Conservation (phyloP, 2,329 filamentous ascomycete species). For the Colletotrichum spinosum region DNA sequence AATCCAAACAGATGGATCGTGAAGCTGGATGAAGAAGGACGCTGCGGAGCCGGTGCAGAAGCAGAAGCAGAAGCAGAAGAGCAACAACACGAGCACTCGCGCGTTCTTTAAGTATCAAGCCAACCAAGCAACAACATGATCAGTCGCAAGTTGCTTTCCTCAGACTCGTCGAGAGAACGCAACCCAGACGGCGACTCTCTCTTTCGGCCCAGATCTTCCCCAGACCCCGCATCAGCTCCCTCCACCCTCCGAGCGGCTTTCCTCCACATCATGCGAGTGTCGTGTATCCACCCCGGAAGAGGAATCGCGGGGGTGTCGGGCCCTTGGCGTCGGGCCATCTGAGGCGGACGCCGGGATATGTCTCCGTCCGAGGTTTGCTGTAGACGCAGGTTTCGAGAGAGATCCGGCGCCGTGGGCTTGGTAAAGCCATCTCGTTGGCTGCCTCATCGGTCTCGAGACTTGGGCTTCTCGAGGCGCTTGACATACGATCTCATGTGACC, state of each 20-base stretch:
- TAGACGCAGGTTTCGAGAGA: no score
- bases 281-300: not conserved
- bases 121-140: not conserved
- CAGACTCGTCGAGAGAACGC: not conserved
- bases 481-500: no score
- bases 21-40: not conserved
- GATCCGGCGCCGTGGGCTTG: no score
- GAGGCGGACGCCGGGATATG: not conserved
- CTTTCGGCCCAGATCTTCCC: slow-evolving; percentile 8
- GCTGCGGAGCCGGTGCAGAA: not conserved
- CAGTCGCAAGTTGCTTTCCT: not conserved
- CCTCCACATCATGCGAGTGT: not conserved
- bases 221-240: slow-evolving; percentile 6
- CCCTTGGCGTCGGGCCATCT: slow-evolving; percentile 2
- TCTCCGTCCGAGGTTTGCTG: not conserved
- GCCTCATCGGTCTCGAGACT: no score
- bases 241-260: not conserved
- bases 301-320: not conserved
- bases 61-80: not conserved
- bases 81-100: not conserved
- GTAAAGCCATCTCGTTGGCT: no score
- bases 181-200: not conserved
- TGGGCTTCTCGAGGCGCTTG: no score
- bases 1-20: not conserved
- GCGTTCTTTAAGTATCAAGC: not conserved